Evolutionary conservation across 108 stramenopile species (phyloP).

Genomic region (Seminavis robusta): DNA sequence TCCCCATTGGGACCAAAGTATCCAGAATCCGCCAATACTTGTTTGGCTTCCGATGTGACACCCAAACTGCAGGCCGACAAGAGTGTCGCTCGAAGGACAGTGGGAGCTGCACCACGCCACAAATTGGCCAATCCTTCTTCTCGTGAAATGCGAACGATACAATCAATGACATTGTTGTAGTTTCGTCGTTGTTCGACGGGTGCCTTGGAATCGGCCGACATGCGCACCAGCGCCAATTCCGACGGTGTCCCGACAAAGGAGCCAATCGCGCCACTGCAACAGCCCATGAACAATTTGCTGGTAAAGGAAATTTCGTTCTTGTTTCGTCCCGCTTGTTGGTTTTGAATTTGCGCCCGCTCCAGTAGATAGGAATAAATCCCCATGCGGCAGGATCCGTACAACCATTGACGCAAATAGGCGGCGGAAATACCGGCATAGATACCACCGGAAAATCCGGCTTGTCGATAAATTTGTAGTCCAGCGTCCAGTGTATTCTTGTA

Average conservation of each 20-base stretch:
- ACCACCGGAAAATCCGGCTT: slow-evolving; percentile 46
- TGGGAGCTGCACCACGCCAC: slow-evolving; percentile 58
- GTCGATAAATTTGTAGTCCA: slow-evolving; percentile 35
- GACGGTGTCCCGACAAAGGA: slow-evolving; percentile 64
- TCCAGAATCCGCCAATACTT: slow-evolving; percentile 36
- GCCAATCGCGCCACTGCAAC: slow-evolving; percentile 55
- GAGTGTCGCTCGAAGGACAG: slow-evolving; percentile 52
- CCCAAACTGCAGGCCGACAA: slow-evolving; percentile 52
- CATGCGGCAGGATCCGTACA: slow-evolving; percentile 68
- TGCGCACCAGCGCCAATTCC: slow-evolving; percentile 62
- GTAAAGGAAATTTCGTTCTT: slow-evolving; percentile 48
- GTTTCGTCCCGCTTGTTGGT: slow-evolving; percentile 30
- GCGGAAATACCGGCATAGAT: slow-evolving; percentile 60
- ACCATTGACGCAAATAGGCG: slow-evolving; percentile 64
- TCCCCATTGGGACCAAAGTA: slow-evolving; percentile 49
- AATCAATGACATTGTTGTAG: slow-evolving; percentile 55
- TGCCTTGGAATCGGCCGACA: slow-evolving; percentile 57
- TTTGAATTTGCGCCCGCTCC: slow-evolving; percentile 43
- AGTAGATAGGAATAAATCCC: slow-evolving; percentile 62
- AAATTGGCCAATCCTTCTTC: slow-evolving; percentile 51
- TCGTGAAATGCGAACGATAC: slow-evolving; percentile 40
- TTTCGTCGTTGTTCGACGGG: slow-evolving; percentile 50
- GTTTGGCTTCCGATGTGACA: slow-evolving; percentile 55
- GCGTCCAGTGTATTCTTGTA: slow-evolving; percentile 38
- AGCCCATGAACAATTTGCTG: slow-evolving; percentile 62